phyloP scores from a whole-genome alignment of 495 filamentous ascomycete species.

The Trichoderma asperelloides region DNA sequence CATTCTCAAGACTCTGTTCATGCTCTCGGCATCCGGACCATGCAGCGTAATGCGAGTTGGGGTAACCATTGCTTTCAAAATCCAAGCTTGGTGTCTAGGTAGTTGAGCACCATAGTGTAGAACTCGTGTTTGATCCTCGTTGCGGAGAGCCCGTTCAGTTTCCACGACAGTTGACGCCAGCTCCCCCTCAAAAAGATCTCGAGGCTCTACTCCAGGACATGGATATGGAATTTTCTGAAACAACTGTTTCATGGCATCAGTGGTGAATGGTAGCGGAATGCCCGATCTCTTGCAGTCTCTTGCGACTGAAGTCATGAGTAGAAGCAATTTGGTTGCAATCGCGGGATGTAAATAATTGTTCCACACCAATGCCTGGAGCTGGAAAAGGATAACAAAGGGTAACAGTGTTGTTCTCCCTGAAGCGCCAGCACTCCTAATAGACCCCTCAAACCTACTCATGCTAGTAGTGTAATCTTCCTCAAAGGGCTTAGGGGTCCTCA shows the following conservation, averaged over 20 bases:
- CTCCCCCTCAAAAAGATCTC: conserved; percentile 29
- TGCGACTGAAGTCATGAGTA: conserved; percentile 8
- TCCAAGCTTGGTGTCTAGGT: conserved; percentile 25
- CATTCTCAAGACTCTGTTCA: conserved; percentile 66
- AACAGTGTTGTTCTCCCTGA: conserved; percentile 7
- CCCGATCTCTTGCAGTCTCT: conserved; percentile 10
- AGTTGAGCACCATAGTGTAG: conserved; percentile 19
- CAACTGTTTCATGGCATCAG: conserved; percentile 40
- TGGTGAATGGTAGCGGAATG: conserved; percentile 23
- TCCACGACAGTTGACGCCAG: conserved; percentile 36
- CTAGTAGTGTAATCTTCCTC: conserved; percentile 17
- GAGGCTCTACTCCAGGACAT: conserved; percentile 36
- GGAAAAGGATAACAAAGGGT: conserved; percentile 33
- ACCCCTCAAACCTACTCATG: conserved; percentile 13
- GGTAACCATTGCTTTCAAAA: conserved; percentile 57
- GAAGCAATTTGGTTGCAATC: conserved; percentile 31
- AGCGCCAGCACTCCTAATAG: conserved; percentile 11
- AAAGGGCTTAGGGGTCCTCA: not conserved
- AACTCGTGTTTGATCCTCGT: conserved; percentile 19
- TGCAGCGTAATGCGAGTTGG: conserved; percentile 59
- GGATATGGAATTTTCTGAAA: conserved; percentile 40
- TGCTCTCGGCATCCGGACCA: conserved; percentile 61
- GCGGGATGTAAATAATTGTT: conserved; percentile 43
- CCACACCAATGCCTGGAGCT: conserved; percentile 43
- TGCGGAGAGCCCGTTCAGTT: conserved; percentile 27